A percentile compares a stretch with the other conserved stretches of the same genome.
phyloP scores from a whole-genome alignment of 257 asterid species.

The Nicotiana paniculata region DNA sequence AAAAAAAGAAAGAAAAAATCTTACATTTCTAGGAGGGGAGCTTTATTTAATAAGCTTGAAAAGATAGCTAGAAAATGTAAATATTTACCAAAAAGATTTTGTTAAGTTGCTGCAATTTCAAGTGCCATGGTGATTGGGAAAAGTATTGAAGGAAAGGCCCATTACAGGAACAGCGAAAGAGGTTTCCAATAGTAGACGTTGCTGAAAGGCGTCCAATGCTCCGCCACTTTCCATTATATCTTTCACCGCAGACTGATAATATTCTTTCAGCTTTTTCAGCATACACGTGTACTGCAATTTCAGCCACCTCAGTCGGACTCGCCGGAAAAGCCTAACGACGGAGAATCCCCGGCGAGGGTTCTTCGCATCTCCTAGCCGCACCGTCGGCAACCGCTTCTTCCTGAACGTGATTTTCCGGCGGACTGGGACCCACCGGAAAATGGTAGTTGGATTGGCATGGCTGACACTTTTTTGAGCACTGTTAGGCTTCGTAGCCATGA shows the following conservation, averaged over 20 bases:
- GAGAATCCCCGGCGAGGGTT: conserved; percentile 39
- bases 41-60: neutral
- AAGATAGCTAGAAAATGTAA: neutral
- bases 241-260: conserved; percentile 26
- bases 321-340: conserved; percentile 35
- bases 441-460: neutral
- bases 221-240: conserved; percentile 42
- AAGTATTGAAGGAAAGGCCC: conserved; percentile 45
- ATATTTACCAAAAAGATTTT: neutral
- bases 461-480: neutral
- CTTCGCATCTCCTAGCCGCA: conserved; percentile 48
- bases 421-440: conserved; percentile 25
- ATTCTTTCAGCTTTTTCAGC: conserved; percentile 43
- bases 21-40: too few species aligned
- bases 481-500: conserved; percentile 31
- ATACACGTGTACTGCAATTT: conserved; percentile 30
- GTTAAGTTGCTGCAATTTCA: neutral
- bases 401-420: conserved; percentile 33
- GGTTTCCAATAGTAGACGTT: conserved; percentile 51
- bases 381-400: conserved; percentile 37
- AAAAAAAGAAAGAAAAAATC: too few species aligned
- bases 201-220: conserved; percentile 48
- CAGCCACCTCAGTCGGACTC: conserved; percentile 38
- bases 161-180: conserved; percentile 70
- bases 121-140: conserved; percentile 14